Base-by-base conservation (phyloP, 2,329 filamentous ascomycete genomes). In the Fusarium mundagurra region DNA sequence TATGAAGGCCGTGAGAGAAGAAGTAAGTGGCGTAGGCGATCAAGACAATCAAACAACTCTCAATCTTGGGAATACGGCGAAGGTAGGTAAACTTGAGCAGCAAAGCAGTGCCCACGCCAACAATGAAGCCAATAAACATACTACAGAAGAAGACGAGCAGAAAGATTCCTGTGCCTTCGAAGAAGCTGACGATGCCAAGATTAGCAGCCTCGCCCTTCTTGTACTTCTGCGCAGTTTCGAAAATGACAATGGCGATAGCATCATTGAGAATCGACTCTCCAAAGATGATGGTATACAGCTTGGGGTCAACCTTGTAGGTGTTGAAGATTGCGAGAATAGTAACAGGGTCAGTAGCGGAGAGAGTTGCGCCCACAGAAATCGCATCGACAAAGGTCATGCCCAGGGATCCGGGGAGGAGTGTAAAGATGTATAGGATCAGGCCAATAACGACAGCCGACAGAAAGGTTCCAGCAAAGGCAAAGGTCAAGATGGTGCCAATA, bases 291-390 rank as follows among this genome's bases (percentile, higher is more conserved):
- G 96, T 99, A 85, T 99, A 99, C 24, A 99, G 89, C 84, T 98
- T 98, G 6, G 96, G 96, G 79, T 99, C 96, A 78, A 99, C 96
- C 84, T 98, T 98, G 89, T 98, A 99, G 4, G 96, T 93, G 83
- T 98, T 98, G 89, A 99, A 99, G 77, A 99, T 99, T 81, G 96
- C 96, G 61, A 99, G 87, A 78, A 99, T 98, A 0, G 96, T 99
- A 67, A 99, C 96, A 0, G 96, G 96, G 81, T 99, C 96, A 3
- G 96, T 99, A 68, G 96, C 96, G 5, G 96, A 98, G 38, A 99
- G 89, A 0, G 96, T 99, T 50, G 96, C 96, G 78, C 96, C 96
- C 48, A 99, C 94, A 2, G 95, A 97, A 81, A 99, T 96, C 74
- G 96, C 96, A 81, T 99, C 96, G 75, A 98, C 94, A 82, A 98